Percentiles rank a stretch among this genome's conserved stretches.
These are phyloP conservation scores for Aquilaria yunnanensis DNA, from an alignment of 345 rosid genomes.

Conservation along the genomic window DNA sequence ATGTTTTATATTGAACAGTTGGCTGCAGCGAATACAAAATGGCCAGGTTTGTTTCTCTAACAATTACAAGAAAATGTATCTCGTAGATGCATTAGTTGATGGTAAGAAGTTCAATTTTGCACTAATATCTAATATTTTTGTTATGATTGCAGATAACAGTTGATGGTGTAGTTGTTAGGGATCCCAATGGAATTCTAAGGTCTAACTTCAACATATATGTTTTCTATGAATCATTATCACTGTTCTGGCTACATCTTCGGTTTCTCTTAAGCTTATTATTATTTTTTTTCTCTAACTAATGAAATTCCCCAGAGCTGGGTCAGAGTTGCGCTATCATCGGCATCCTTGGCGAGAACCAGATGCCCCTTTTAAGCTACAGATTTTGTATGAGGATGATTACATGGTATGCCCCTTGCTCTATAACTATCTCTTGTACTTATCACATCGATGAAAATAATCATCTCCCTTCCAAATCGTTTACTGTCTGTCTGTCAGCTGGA, in stretches of 20 bases:
- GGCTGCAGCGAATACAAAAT: conserved; percentile 80
- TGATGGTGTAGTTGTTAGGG: conserved; percentile 50
- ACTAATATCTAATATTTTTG: no score
- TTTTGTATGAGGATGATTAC: conserved; percentile 66
- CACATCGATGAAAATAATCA: no score
- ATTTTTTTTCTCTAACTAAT: background rate
- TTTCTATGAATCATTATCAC: no score
- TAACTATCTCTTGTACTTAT: background rate
- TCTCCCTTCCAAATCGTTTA: no score
- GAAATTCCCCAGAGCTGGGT: conserved; percentile 39
- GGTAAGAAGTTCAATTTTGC: no score
- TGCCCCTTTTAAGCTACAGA: conserved; percentile 42
- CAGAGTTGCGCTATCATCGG: conserved; percentile 63
- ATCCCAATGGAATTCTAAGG: conserved; percentile 54
- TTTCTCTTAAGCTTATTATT: no score
- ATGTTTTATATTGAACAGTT: conserved; percentile 35
- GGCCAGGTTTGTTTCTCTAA: conserved; percentile 52
- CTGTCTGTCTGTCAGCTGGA: no score
- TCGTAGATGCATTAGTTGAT: background rate
- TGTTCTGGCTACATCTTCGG: no score
- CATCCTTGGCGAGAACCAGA: conserved; percentile 92
- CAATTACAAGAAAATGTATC: background rate
- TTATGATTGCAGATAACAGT: conserved; percentile 41
- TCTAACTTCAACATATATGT: conserved; percentile 8
- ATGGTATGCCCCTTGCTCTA: conserved; percentile 35